Evolutionary conservation across 371 early-diverging fungal genomes (phyloP), one percentile per base, ranked within the genome.

Genomic region (Hamiltosporidium magnivora): DNA sequence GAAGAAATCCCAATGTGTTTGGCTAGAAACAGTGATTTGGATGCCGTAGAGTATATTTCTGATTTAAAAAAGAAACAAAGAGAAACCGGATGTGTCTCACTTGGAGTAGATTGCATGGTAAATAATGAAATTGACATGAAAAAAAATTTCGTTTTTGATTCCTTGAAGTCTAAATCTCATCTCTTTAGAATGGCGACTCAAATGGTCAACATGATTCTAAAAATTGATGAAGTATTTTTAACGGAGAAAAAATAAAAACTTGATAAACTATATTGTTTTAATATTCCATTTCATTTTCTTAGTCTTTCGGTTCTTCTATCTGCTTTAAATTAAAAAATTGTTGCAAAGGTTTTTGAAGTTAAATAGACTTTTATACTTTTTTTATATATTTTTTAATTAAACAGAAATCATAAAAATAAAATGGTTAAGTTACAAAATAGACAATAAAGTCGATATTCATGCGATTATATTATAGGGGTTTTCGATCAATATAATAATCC

Each of bases 101-200:
- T 96, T 61, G 99, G 99, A 68, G 87, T 98, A 68, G 97, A 96
- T 80, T 96, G 96, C 83, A 90, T 78, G 83, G 85, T 72, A 58
- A 87, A 84, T 72, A 92, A 90, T 53, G 87, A 90, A 44, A 90
- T 88, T 82, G 89, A 96, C 81, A 98, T 98, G 99, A 88, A 89
- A 80, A 89, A 88, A 56, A 89, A 90, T 79, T 86, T 88, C 74
- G 95, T 98, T 37, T 93, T 91, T 83, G 99, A 98, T 80, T 93
- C 96, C 41, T 85, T 96, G 70, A 91, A 91, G 63, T 92, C 94
- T 63, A 99, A 99, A 87, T 89, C 92, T 59, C 93, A 93, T 76
- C 96, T 97, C 83, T 88, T 90, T 79, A 80, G 90, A 70, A 85
- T 96, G 69, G 94, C 99, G 36, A 96, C 96, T 55, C 97, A 99